Base-by-base conservation (phyloP, 129 eudicot genomes). In the Flaveria bidentis region DNA sequence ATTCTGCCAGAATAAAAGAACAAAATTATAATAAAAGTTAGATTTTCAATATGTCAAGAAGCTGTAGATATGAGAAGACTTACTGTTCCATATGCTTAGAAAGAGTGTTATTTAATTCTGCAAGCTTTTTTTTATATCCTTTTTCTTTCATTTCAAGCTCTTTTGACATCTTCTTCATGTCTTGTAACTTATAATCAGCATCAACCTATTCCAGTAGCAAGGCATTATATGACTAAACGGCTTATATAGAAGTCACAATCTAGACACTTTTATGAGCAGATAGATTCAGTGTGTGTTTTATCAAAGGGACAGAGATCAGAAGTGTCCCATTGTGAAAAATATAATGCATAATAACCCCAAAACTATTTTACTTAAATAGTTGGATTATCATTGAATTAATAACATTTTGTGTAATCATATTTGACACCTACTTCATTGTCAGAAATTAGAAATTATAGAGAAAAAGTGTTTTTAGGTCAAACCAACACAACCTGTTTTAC, bases 121-220 rank as follows among this genome's bases (percentile, higher is more conserved):
- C 94, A 69, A 91, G 85, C 83, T 87, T 87, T 80, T 88, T 87
- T 68, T 79, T 95, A 84, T 91, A 91, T 50, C 86, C 97, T 75
- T 86, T 91, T 70, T 84, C 99, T 82, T 95, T 89, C 10, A 78
- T 67, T 89, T 95, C 97, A 77, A 95, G 57, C 76, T 91, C 99
- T 77, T 89, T 95, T 64, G 67, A 80, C 69, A 77, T 75, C 78
- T 89, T 89, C 84, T 82, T 89, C 96, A 87, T 77, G 79, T 95
- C 99, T 82, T 95, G 92, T 50, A 95, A 75, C 88, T 91, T 95
- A 91, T 84, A 91, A 18, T 89, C 99, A 76, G 95, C 97, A 80
- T 95, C 97, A 36, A 95, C 99, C 97, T 93, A 84, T 80, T 72
- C 36, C 22, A 66, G 18, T 25, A 70, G 2, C 28, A 66, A 18